Evolutionary conservation across 257 asterid species (phyloP), one percentile per base, ranked within the genome.

Genomic region (Voacanga thouarsii): DNA sequence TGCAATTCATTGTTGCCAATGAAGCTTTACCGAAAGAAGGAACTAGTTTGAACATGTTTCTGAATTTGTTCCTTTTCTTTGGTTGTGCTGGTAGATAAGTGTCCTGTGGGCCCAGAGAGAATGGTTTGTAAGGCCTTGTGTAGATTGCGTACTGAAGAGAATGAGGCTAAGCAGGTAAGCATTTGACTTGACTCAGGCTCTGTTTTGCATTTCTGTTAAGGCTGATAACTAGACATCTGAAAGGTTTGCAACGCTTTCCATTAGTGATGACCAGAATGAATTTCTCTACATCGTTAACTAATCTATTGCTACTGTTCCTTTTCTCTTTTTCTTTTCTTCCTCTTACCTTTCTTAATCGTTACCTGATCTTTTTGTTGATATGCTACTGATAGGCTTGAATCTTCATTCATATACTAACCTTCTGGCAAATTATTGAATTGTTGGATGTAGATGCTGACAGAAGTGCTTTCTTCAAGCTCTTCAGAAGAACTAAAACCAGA

Each of bases 91-190:
- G 85, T 83, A 95, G 98, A 82, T 79, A 82, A 86, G 79, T 84
- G 84, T 82, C 87, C 90, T 79, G 85, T 90, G 68, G 80, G 88
- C 75, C 79, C 86, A 19, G 98, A 91, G 90, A 92, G 88, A 87
- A 88, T 83, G 89, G 89, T 89, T 64, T 95, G 99, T 82, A 84
- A 85, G 78, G 97, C 97, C 71, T 87, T 95, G 53, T 88, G 92
- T 77, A 90, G 88, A 80, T 83, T 95, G 72, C 90, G 87, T 86
- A 82, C 75, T 61, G 93, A 91, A 50, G 97, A 89, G 75, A 92
- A 89, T 78, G 86, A 87, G 85, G 98, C 98, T 77, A 95, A 95
- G 89, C 86, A 87, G 97, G 98, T 95, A 79, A 64, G 78, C 64
- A 39, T 72, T 79, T 68, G 55, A 78, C 9, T 71, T 59, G 12